Base-by-base conservation (phyloP, 176 grass and related monocot genomes). In the Rhynchospora tenuis region DNA sequence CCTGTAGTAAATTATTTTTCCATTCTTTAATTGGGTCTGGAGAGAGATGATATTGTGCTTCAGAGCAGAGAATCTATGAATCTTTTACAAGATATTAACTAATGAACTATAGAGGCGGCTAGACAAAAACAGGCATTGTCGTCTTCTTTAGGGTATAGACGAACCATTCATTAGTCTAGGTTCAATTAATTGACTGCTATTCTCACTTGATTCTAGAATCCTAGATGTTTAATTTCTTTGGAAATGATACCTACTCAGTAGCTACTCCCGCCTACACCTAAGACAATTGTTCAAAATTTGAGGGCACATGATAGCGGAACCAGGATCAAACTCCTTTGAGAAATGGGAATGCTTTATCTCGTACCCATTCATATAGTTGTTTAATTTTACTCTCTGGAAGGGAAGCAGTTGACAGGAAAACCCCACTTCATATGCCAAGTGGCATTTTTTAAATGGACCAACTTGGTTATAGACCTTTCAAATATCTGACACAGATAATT, bases 181-280 rank as follows among this genome's bases (percentile, higher is more conserved):
- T 70, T 73, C 69, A 76, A 24, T 56, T 29, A 56, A 77, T 77
- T 77, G 73, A 77, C 50, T 54, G 26, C 22, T 74, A 44, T 74
- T 51, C 45, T 51, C 15, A 5, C 5, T 73, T 51, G 9, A 26
- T 10, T 76, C 2, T 29, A 55, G 16, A 31, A 56, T 56, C 31
- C 73, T 55, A 77, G 73, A 56, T 54, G 24, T 26, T 77, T 56
- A 55, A 54, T 77, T 24, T 31, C 26, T 1, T 77, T 56, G 50
- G 73, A 46, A 77, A 77, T 77, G 73, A 16, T 55, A 33, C 54
- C 50, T 38, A 38, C 33, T 38, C 33, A 38, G 2, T 38, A 38
- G 2, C 73, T 61, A 61, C 59, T 43, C 31, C 67, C n/a, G 19
- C 38, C 38, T 71, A 14, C 8, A 71, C 19, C 38, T 71, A 45